Evolutionary conservation across 2,329 filamentous ascomycete species (phyloP), one percentile per base, ranked within the genome.

Genomic region (Colletotrichum noveboracense): DNA sequence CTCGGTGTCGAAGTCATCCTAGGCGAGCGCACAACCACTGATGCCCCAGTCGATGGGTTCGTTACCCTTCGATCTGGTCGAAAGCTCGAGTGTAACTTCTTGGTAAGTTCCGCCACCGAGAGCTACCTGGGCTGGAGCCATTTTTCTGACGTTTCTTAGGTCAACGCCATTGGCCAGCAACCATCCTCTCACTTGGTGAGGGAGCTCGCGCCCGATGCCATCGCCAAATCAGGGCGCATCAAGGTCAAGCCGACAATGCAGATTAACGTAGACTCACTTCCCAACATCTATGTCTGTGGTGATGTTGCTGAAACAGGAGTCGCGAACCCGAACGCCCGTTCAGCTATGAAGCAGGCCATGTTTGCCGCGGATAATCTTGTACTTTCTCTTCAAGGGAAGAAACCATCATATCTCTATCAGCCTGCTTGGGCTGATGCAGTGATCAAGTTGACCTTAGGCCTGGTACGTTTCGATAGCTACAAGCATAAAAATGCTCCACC

Each of bases 231-330:
- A 0, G 89, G 88, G 3, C 87, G 89, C 73, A 88, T 93, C 78
- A 84, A 84, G 1, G 89, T 93, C 28, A 87, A 88, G 65, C 85
- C 88, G 0, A 92, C 89, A 0, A 84, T 94, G 36, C 92, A 93
- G 76, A 84, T 94, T 16, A 79, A 82, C 9, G 88, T 90, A 77
- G 82, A 85, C 3, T 74, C 77, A 0, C 84, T 88, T 10, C 85
- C 87, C 3, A 88, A 91, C 75, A 85, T 94, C 3, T 94, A 92
- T 78, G 90, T 89, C 2, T 88, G 91, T n/a, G 93, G 93, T 21
- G 92, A 94, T 77, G 90, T 94, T 6, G 88, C 91, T 6, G 89
- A 90, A 30, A 88, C 87, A 2, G 85, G 86, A 1, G 84, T 85
- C 0, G 82, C 84, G 43, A 88, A 88, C 58, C 88, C 88, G 7